Percentiles rank a stretch among this genome's conserved stretches.
Conservation (phyloP, 768 basidiomycete species). For the Trametes villosa region DNA sequence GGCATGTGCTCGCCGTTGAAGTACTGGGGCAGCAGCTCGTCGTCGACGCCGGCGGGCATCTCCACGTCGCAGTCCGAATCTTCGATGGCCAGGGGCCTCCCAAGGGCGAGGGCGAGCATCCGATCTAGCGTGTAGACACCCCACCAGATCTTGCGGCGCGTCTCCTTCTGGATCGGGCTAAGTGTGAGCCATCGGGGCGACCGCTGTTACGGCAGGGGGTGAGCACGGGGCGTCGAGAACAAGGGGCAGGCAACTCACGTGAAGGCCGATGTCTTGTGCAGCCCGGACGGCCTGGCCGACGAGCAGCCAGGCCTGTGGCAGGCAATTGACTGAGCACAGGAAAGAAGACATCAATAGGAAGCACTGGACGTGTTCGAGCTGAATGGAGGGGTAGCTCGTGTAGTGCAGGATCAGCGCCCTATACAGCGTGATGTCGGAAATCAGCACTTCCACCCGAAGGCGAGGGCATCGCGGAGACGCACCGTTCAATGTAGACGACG, state of each 20-base stretch:
- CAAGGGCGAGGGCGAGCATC: conserved; percentile 90
- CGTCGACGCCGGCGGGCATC: conserved; percentile 81
- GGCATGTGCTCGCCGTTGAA: conserved; percentile 64
- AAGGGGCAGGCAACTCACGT: conserved; percentile 57
- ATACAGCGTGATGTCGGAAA: conserved; percentile 3
- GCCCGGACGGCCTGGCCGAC: conserved; percentile 89
- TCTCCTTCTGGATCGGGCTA: conserved; percentile 82
- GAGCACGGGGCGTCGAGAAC: conserved; percentile 17
- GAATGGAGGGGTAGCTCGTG: conserved; percentile 86
- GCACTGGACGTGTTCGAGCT: conserved; percentile 87
- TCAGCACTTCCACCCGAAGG: background rate
- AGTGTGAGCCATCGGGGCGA: conserved; percentile 77
- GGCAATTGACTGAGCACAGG: conserved; percentile 89
- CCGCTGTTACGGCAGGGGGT: conserved; percentile 53
- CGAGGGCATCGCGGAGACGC: conserved; percentile 31
- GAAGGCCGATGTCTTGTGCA: conserved; percentile 90
- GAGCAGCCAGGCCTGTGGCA: conserved; percentile 93
- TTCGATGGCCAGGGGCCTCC: conserved; percentile 86
- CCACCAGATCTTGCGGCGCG: conserved; percentile 93
- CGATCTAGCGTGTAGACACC: conserved; percentile 88
- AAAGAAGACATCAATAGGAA: conserved; percentile 89
- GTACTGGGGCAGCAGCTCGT: conserved; percentile 74
- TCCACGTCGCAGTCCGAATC: conserved; percentile 92
- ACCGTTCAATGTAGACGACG: conserved; percentile 91
- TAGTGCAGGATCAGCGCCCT: conserved; percentile 91